Conservation (phyloP, 192 early-diverging fungal species). For the Endogone sp. region DNA sequence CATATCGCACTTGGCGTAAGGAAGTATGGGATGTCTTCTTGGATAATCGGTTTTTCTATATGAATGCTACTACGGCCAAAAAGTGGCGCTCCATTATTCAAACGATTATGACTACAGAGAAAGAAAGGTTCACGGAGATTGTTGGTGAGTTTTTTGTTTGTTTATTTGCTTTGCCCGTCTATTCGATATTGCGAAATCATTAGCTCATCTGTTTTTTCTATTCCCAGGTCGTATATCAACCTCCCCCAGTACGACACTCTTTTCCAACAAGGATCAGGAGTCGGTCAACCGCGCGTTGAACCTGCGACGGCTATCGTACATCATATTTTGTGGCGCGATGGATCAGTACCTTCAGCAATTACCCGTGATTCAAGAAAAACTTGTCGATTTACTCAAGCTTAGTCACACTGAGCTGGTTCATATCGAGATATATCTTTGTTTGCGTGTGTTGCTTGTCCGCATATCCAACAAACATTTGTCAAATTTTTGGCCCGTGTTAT, state of each 20-base stretch:
- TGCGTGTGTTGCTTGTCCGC: slow-evolving; percentile 76
- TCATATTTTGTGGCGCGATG: slow-evolving; percentile 63
- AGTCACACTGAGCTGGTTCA: slow-evolving; percentile 65
- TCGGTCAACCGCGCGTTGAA: slow-evolving; percentile 58
- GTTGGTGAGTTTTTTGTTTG: slow-evolving; percentile 50
- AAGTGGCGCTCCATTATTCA: slow-evolving; percentile 72
- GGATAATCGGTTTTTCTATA: slow-evolving; percentile 68
- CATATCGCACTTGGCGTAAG: slow-evolving; percentile 64
- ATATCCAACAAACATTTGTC: slow-evolving; percentile 78
- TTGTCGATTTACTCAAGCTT: slow-evolving; percentile 84
- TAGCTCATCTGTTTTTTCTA: background rate
- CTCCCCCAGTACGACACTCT: slow-evolving; percentile 65
- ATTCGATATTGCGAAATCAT: no score
- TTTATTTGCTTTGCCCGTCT: no score
- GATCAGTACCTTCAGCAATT: slow-evolving; percentile 80
- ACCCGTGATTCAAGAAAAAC: slow-evolving; percentile 79
- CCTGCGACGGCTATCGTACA: slow-evolving; percentile 75
- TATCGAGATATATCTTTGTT: slow-evolving; percentile 78
- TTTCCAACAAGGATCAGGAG: slow-evolving; percentile 83
- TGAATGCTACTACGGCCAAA: slow-evolving; percentile 41
- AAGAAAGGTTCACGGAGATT: slow-evolving; percentile 71
- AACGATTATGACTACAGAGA: slow-evolving; percentile 68
- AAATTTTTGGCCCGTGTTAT: slow-evolving; percentile 88
- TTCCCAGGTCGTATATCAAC: slow-evolving; percentile 57
- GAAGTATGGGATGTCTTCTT: slow-evolving; percentile 77